Conservation (phyloP, 1,284 basidiomycete genomes). For the Gomphus sp. region DNA sequence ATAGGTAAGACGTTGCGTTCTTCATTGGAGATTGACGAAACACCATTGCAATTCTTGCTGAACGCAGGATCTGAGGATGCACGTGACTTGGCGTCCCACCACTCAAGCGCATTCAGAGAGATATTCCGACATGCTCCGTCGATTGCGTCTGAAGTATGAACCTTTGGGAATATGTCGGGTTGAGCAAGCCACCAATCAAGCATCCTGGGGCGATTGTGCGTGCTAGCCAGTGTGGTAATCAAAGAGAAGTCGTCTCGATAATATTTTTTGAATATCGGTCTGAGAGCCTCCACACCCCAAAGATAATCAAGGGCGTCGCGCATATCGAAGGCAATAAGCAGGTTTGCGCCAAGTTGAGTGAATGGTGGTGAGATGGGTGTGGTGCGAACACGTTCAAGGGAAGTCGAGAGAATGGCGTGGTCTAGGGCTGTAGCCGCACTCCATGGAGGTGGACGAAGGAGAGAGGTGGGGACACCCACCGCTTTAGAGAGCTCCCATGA, state of each 20-base stretch:
- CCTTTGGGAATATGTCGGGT: slow-evolving; percentile 4
- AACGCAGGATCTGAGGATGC: slow-evolving; percentile 21
- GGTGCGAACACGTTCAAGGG: slow-evolving; percentile 47
- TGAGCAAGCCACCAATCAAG: slow-evolving; percentile 74
- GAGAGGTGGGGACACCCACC: slow-evolving; percentile 59
- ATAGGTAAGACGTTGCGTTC: not conserved
- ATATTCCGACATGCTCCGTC: slow-evolving; percentile 67
- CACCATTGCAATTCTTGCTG: not conserved
- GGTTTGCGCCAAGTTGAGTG: slow-evolving; percentile 55
- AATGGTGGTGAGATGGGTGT: slow-evolving; percentile 46
- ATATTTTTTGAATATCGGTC: slow-evolving; percentile 47
- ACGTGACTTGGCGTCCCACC: slow-evolving; percentile 49
- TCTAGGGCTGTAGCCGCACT: slow-evolving; percentile 53
- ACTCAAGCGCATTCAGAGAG: slow-evolving; percentile 55
- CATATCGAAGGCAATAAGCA: slow-evolving; percentile 64
- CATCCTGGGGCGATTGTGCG: slow-evolving; percentile 60
- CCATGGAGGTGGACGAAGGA: slow-evolving; percentile 62
- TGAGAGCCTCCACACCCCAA: slow-evolving; percentile 39
- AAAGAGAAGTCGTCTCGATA: slow-evolving; percentile 45
- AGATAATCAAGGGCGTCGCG: slow-evolving; percentile 59
- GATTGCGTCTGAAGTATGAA: slow-evolving; percentile 37
- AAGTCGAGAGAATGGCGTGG: slow-evolving; percentile 56
- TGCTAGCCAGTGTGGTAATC: slow-evolving; percentile 65
- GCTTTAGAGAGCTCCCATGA: slow-evolving; percentile 77
- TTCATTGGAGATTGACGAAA: not conserved